These are phyloP conservation scores for Pseudogymnoascus pannorum DNA, from an alignment of 2,329 filamentous ascomycete genomes.

Conservation along the genomic window DNA sequence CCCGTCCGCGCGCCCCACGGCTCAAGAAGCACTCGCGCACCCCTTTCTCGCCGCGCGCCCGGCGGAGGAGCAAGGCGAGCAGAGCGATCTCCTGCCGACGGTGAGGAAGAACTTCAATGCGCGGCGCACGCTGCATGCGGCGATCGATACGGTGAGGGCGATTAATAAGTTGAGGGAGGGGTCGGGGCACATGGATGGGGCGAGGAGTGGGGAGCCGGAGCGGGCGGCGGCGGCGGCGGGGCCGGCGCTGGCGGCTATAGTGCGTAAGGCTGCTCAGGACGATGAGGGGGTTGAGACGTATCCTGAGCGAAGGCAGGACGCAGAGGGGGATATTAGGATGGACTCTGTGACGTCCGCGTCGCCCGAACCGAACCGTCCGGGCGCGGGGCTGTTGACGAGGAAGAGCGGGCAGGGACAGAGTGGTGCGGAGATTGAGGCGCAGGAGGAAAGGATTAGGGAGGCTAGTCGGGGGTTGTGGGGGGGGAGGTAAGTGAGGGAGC, in stretches of 20 bases:
- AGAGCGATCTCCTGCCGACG: slow-evolving; percentile 57
- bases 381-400: slow-evolving; percentile 19
- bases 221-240: slow-evolving; percentile 31
- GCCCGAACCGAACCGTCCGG: neutral
- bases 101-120: slow-evolving; percentile 73
- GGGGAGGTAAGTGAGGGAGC: neutral
- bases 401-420: slow-evolving; percentile 28
- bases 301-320: slow-evolving; percentile 10
- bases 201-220: slow-evolving; percentile 42
- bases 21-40: slow-evolving; percentile 68
- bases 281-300: neutral
- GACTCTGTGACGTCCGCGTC: too few relatives aligned
- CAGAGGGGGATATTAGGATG: slow-evolving; percentile 20
- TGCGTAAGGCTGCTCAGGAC: neutral
- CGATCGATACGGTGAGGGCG: slow-evolving; percentile 63
- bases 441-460: slow-evolving; percentile 51
- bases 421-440: slow-evolving; percentile 28
- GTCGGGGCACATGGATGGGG: slow-evolving; percentile 56
- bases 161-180: slow-evolving; percentile 65
- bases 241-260: neutral
- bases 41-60: slow-evolving; percentile 52
- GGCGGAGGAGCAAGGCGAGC: slow-evolving; percentile 39
- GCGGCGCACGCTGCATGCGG: slow-evolving; percentile 59
- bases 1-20: slow-evolving; percentile 78
- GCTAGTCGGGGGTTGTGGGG: slow-evolving; percentile 57